Conservation (phyloP, 116 monocot species). For the Dioscorea cayenensis region DNA sequence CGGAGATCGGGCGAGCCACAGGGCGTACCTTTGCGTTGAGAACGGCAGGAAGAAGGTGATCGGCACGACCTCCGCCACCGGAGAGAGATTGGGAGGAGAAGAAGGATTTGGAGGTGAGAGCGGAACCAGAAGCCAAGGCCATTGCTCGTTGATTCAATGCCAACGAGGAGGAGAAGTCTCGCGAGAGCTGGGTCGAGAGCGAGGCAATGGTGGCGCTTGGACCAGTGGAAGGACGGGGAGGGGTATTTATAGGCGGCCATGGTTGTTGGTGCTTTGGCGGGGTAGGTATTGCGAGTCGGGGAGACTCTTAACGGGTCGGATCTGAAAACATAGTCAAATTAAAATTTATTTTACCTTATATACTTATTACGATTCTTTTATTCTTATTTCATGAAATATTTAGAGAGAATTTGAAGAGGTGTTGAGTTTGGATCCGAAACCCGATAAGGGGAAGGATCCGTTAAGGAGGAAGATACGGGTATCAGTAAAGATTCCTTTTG, state of each 20-base stretch:
- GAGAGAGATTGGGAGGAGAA: background rate
- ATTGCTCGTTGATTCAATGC: background rate
- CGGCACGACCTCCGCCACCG: background rate
- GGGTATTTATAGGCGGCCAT: conserved; percentile 1
- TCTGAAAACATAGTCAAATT: no score
- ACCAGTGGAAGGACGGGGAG: background rate
- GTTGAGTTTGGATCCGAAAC: no score
- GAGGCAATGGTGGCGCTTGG: background rate
- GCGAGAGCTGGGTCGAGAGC: background rate
- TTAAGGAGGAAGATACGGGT: no score
- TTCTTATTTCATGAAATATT: no score
- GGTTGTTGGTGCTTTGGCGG: background rate
- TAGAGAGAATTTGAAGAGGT: no score
- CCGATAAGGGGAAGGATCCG: no score
- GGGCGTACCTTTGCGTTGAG: background rate
- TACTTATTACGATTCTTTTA: no score
- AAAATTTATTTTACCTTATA: no score
- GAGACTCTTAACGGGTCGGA: background rate
- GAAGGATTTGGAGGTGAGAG: background rate
- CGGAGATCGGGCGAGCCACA: conserved; percentile 19
- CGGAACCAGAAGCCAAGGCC: conserved; percentile 5
- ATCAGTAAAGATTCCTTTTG: no score
- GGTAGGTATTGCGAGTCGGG: background rate
- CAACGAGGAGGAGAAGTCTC: no score
- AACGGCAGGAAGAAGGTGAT: background rate